Conservation (phyloP, 768 basidiomycete species). For the Clitopilus passeckerianus region DNA sequence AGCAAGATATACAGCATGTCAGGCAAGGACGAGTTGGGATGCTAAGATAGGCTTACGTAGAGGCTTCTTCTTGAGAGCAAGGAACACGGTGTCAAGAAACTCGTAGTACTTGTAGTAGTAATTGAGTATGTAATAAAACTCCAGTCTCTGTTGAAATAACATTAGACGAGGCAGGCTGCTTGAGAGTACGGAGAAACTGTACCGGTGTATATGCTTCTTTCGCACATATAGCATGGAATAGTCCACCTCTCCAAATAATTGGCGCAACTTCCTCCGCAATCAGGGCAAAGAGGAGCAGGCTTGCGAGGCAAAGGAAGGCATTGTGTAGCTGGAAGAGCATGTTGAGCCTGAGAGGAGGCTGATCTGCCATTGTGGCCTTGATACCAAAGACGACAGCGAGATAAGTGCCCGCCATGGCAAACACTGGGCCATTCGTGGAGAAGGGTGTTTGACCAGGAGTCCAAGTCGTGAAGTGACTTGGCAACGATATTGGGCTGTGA, state of each 20-base stretch:
- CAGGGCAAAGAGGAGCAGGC: constrained; percentile 71
- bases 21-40: background rate
- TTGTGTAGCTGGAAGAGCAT: constrained; percentile 89
- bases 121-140: constrained; percentile 98
- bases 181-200: constrained; percentile 5
- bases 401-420: constrained; percentile 69
- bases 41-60: constrained; percentile 53
- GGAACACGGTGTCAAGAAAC: constrained; percentile 93
- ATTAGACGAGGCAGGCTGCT: constrained; percentile 2
- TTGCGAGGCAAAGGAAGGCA: constrained; percentile 78
- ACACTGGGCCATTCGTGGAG: constrained; percentile 74
- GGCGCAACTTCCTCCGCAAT: constrained; percentile 92
- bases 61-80: constrained; percentile 97
- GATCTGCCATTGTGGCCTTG: constrained; percentile 78
- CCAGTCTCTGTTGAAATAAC: constrained; percentile 57
- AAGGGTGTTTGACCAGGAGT: constrained; percentile 74
- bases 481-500: constrained; percentile 52
- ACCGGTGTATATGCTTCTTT: constrained; percentile 83
- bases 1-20: constrained; percentile 8
- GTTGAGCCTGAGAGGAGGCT: constrained; percentile 69
- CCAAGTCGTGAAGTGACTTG: constrained; percentile 57
- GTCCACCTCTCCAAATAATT: constrained; percentile 63
- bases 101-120: constrained; percentile 99
- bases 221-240: constrained; percentile 77
- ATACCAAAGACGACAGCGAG: constrained; percentile 85